Base-by-base conservation (phyloP, 352 stramenopile genomes). In the Pythium folliculosum region DNA sequence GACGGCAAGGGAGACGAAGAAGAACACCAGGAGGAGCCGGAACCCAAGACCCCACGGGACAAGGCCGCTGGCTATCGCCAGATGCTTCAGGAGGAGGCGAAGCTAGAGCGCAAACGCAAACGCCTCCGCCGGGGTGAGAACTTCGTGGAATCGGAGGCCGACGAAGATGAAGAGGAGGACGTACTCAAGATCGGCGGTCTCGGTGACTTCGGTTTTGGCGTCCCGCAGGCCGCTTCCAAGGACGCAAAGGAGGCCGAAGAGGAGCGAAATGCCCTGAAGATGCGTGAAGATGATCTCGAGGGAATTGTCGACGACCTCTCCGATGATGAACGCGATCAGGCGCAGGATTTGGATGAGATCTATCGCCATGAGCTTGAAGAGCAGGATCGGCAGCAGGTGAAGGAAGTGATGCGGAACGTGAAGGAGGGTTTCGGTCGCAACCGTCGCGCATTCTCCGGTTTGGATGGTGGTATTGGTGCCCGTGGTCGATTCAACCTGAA, bases 331-430 rank as follows among this genome's bases (percentile, higher is more conserved):
- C 77, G 77, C 14, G 78, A 77, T 8, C 70, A 88, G 51, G 69
- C 85, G 52, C 72, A 86, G 44, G 81, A 93, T 43, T 62, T 92
- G 44, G 84, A 92, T 4, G 84, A 91, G 54, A 80, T 91, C 63
- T 89, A 91, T 64, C 88, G 86, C 8, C 76, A 78, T 19, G 81
- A 92, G 57, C 72, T 84, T 14, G 85, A 94, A 55, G 77, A 86
- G 4, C 69, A 84, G 50, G 88, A 95, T 69, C 79, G 77, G 0
- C 64, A 91, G 17, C 80, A 92, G 35, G 78, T 95, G 13, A 88
- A 88, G 60, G 85, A 92, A 62, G 88, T 95, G 3, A 95, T 95
- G 82, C 82, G 88, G 22, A 94, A 94, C 60, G 88, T 95, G n/a
- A 92, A 92, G 58, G 88, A 95, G 59, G 88, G 88, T 50, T 95